These are phyloP conservation scores for Phialophora chinensis DNA, from an alignment of 2,329 filamentous ascomycete species.

Conservation along the genomic window DNA sequence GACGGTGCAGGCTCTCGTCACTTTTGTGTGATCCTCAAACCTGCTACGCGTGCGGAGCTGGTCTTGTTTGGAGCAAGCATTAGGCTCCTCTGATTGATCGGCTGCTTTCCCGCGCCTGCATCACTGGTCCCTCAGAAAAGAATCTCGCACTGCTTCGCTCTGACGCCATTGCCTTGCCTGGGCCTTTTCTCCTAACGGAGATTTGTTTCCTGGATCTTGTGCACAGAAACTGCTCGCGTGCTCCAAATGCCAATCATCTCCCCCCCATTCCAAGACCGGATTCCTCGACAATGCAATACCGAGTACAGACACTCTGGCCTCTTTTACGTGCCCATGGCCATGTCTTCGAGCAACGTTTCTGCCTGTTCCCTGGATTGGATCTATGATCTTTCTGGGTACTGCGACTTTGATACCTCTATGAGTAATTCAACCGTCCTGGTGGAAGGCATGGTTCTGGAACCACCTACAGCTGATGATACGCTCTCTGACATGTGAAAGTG, in stretches of 20 bases:
- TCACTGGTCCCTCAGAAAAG: background rate
- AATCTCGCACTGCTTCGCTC: background rate
- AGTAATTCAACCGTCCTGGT: background rate
- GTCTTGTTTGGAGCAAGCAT: conserved; percentile 1
- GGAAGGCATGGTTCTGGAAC: background rate
- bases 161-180: background rate
- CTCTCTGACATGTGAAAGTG: conserved; percentile 6
- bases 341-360: background rate
- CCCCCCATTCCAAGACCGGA: background rate
- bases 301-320: background rate
- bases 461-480: background rate
- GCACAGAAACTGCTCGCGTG: background rate
- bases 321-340: background rate
- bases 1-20: background rate
- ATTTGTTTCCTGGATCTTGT: background rate
- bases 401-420: background rate
- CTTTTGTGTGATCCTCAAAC: conserved; percentile 2
- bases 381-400: background rate
- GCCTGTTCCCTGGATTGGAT: background rate
- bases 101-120: background rate
- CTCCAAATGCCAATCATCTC: background rate
- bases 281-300: background rate
- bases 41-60: conserved; percentile 1
- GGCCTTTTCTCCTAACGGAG: background rate
- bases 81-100: background rate